These are phyloP conservation scores for Fremontodendron californicum DNA, from an alignment of 345 rosid genomes.

Conservation along the genomic window DNA sequence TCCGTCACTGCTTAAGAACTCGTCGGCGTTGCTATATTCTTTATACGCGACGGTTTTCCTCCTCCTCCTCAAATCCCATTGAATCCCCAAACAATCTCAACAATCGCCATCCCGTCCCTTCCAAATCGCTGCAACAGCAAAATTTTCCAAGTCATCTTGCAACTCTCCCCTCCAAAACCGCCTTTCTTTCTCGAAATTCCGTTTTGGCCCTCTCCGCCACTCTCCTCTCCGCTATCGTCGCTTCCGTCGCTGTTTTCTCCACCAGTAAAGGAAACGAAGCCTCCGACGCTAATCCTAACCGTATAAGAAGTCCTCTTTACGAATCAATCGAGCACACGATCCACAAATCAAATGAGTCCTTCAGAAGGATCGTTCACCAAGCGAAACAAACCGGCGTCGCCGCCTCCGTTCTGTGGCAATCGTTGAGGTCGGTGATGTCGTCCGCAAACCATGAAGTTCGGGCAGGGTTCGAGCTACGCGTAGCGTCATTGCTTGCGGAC, in stretches of 20 bases:
- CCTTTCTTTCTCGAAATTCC: conserved; percentile 40
- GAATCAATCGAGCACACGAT: conserved; percentile 42
- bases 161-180: conserved; percentile 18
- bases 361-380: conserved; percentile 53
- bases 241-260: conserved; percentile 38
- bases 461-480: conserved; percentile 84
- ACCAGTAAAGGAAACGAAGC: background rate
- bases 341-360: conserved; percentile 53
- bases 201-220: conserved; percentile 56
- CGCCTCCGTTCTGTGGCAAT: conserved; percentile 86
- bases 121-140: conserved; percentile 17
- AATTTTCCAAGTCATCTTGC: conserved; percentile 17
- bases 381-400: conserved; percentile 73
- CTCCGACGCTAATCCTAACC: conserved; percentile 5
- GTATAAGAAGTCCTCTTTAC: conserved; percentile 31
- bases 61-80: conserved; percentile 28
- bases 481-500: conserved; percentile 85
- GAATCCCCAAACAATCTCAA: conserved; percentile 28
- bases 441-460: conserved; percentile 93
- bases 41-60: conserved; percentile 33
- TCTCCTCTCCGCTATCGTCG: conserved; percentile 45
- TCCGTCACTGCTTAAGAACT: conserved; percentile 43
- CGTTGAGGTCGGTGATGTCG: conserved; percentile 79
- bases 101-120: conserved; percentile 24
- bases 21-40: conserved; percentile 38